Evolutionary conservation across 1,284 basidiomycete species (phyloP).

Genomic region (Xerocomus amazonicus): DNA sequence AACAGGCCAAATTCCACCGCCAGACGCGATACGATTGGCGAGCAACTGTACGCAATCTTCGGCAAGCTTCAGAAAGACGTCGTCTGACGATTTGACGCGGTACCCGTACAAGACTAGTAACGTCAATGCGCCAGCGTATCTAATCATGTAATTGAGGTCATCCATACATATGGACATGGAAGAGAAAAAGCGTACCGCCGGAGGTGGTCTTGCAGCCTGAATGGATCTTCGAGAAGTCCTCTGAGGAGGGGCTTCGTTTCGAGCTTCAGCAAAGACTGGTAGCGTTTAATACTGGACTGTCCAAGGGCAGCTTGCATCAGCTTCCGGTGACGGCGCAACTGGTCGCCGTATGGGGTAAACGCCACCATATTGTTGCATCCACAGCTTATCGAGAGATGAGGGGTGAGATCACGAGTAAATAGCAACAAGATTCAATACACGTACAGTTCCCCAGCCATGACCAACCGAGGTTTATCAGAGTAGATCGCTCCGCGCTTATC

Average conservation of each 20-base stretch:
- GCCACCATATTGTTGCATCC: conserved; percentile 73
- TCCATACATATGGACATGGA: neutral
- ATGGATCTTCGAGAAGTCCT: conserved; percentile 42
- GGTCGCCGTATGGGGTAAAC: conserved; percentile 63
- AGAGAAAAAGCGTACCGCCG: conserved; percentile 30
- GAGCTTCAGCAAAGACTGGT: conserved; percentile 55
- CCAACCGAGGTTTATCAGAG: conserved; percentile 63
- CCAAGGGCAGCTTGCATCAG: conserved; percentile 64
- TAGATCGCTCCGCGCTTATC: conserved; percentile 68
- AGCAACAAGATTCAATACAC: conserved; percentile 14
- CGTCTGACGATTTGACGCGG: conserved; percentile 47
- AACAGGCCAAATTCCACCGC: conserved; percentile 67
- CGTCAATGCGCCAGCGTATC: conserved; percentile 60
- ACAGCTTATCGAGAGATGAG: conserved; percentile 37
- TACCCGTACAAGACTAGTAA: conserved; percentile 66
- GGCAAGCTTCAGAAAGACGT: conserved; percentile 55
- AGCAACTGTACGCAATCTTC: conserved; percentile 60
- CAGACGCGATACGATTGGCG: conserved; percentile 57
- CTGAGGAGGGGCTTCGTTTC: conserved; percentile 51
- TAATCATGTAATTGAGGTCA: conserved; percentile 16
- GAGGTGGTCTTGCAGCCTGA: conserved; percentile 41
- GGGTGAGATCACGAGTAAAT: conserved; percentile 1
- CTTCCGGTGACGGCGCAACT: conserved; percentile 59
- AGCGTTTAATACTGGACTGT: conserved; percentile 46
- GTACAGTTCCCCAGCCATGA: conserved; percentile 63